Evolutionary conservation across 225 moss, liverwort and hornwort species (phyloP), one percentile per base, ranked within the genome.

Genomic region (Pseudoscleropodium purum): DNA sequence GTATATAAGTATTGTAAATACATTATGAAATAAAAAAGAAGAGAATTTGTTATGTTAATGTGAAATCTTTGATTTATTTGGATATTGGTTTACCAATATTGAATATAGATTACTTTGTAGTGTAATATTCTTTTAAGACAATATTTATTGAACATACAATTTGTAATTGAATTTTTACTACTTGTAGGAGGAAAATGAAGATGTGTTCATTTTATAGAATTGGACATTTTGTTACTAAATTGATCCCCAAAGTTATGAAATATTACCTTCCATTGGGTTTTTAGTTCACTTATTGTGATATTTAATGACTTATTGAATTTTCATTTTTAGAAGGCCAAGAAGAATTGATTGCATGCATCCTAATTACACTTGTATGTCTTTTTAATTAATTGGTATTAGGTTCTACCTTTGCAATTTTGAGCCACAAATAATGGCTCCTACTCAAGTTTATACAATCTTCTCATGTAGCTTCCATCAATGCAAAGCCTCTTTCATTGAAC

Each of bases 361-460:
- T 37, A 24, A 78, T 25, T 14, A 36, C 6, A 54, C 3, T 21
- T 33, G 4, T 54, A 52, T 52, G 0, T 21, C 23, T 23, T 15
- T 0, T 77, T 54, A 24, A 25, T 26, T 75, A 18, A 75, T 47
- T 26, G 10, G 24, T 0, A 0, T n/a, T 26, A 56, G 9, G 4
- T 79, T 1, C 4, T 0, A 16, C 1, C 1, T 1, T 56, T 57
- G 2, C 10, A 56, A 6, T 56, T 79, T 4, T 14, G 4, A 26
- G 5, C 9, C 0, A 6, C 2, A 37, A 16, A n/a, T 6, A 9
- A 17, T 79, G 4, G 15, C 6, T 78, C 0, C 3, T 5, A 54
- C 0, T 37, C 2, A 24, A 37, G 15, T 24, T 15, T 56, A 25
- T 0, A 15, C 0, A 25, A 1, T 37, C 15, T 0, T 56, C 4